A percentile compares a stretch with the other conserved stretches of the same genome.
Conservation (phyloP, 2,329 filamentous ascomycete genomes). For the Gaeumannomyces sp. region DNA sequence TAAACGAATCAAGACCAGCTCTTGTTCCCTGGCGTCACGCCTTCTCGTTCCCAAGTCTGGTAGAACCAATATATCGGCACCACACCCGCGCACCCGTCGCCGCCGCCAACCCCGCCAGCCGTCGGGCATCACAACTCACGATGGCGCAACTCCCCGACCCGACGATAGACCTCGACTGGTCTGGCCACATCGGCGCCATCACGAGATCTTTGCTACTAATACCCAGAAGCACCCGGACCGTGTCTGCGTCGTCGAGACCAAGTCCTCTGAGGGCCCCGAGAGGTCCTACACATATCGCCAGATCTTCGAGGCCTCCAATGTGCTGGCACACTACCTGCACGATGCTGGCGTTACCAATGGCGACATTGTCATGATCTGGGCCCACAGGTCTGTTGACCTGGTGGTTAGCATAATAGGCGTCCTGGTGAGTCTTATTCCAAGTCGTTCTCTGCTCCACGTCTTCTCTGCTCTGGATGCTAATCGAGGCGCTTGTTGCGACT, state of each 20-base stretch:
- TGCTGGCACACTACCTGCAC: constrained; percentile 71
- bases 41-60: not conserved
- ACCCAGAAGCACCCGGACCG: constrained; percentile 61
- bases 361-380: constrained; percentile 91
- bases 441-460: not conserved
- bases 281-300: constrained; percentile 76
- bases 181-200: constrained; percentile 54
- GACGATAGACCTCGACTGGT: constrained; percentile 62
- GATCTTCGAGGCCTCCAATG: constrained; percentile 79
- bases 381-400: constrained; percentile 68
- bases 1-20: not conserved
- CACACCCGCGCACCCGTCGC: too few species aligned
- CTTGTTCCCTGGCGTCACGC: not conserved
- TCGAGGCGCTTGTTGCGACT: constrained; percentile 49
- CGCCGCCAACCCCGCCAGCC: too few species aligned
- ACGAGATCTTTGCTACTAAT: constrained; percentile 62
- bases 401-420: constrained; percentile 72
- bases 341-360: constrained; percentile 66
- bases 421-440: constrained; percentile 29
- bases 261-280: constrained; percentile 41
- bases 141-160: constrained; percentile 50
- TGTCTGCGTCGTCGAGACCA: constrained; percentile 44
- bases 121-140: not conserved
- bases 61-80: not conserved
- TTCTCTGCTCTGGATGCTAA: constrained; percentile 2